phyloP scores from a whole-genome alignment of 257 asterid genomes.

The Solanum virginianum region DNA sequence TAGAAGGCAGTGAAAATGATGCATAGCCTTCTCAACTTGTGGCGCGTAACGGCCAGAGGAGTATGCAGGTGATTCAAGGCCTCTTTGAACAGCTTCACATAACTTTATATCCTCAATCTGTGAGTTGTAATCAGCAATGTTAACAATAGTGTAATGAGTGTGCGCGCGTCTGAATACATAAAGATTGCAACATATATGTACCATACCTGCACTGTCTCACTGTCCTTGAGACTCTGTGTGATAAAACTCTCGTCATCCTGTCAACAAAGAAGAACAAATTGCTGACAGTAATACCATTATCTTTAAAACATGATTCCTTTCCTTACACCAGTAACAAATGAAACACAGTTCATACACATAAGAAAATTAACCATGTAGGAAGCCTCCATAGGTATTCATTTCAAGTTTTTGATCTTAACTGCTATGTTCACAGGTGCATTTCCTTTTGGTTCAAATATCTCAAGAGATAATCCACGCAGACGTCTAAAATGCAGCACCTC shows the following conservation, averaged over 20 bases:
- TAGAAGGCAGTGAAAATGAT: constrained; percentile 64
- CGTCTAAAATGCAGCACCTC: too few relatives aligned
- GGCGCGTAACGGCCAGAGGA: constrained; percentile 60
- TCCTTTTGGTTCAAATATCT: too few relatives aligned
- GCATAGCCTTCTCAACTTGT: constrained; percentile 75
- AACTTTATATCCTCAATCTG: constrained; percentile 58
- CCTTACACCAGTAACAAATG: too few relatives aligned
- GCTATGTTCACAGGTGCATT: too few relatives aligned
- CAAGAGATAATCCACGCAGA: too few relatives aligned
- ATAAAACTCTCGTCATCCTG: constrained; percentile 47
- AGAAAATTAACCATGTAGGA: neutral
- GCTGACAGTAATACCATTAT: neutral
- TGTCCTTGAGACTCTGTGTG: constrained; percentile 41
- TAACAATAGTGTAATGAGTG: neutral
- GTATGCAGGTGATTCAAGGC: constrained; percentile 72
- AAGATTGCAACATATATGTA: too few relatives aligned
- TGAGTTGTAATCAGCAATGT: neutral
- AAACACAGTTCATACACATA: neutral
- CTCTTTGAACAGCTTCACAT: constrained; percentile 58
- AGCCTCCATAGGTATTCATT: neutral
- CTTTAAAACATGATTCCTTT: neutral
- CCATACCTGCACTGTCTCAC: constrained; percentile 70
- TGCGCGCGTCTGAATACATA: neutral
- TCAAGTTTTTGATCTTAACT: neutral
- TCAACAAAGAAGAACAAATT: neutral